Evolutionary conservation across 148 eudicot species (phyloP), one percentile per base, ranked within the genome.

Genomic region (Vaccinium vitisidaea): DNA sequence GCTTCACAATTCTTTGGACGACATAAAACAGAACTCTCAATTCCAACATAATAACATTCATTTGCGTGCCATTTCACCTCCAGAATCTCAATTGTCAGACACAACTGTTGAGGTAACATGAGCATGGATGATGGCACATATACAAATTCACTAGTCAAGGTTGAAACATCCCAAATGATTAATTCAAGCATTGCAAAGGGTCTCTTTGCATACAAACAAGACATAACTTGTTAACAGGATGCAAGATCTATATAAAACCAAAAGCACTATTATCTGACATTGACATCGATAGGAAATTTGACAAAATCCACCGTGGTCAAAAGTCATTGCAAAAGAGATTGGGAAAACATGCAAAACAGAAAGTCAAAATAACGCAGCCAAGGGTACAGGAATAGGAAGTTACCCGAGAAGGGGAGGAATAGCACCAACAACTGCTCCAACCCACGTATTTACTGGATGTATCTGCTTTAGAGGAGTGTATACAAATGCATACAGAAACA

Each of bases 381-480:
- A 54, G 73, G 46, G 36, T 50, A 39, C 21, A 5, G 75, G 76
- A 74, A 49, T 9, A 81, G 86, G 77, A 83, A 69, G 82, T 86
- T 91, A 96, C 99, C 99, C 99, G 65, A 96, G 94, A 90, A 96
- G 98, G 79, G 99, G 99, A 56, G 99, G 99, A 84, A 96, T 93
- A 84, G 99, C 99, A 83, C 99, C 99, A 86, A 96, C 99, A 90
- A 96, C 86, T 82, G 99, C 99, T 83, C 98, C 98, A 88, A 96
- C 98, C 99, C 99, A 96, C 36, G 98, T 96, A 89, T 96, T 96
- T 43, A 95, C 90, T 86, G 98, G 98, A 88, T 96, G 99, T 81
- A 96, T 88, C 85, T 96, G 99, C 93, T 96, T 96, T 86, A 96
- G 86, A 52, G 99, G 99, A 86, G 99, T 96, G 88, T 96, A 96